Evolutionary conservation across 306 rosid genomes (phyloP), one percentile per base, ranked within the genome.

Genomic region (Vigna mungo): DNA sequence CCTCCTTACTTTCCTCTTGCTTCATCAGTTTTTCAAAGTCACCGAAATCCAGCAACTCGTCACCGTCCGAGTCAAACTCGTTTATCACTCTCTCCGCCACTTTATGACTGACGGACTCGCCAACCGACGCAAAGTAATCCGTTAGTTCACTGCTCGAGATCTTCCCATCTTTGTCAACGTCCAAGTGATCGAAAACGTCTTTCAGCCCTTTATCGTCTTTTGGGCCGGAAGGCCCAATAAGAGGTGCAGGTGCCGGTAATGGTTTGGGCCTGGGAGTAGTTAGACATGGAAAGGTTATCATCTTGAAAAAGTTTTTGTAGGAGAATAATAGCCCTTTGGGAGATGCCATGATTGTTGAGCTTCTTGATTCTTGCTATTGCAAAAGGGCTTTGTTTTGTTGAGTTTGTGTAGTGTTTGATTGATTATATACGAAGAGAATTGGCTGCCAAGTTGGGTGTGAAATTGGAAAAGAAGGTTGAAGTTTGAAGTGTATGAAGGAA

Each of bases 111-210:
- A 87, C 72, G 32, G 72, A 43, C 58, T 90, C 96, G 0, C 88
- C 90, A 0, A 80, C 68, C 3, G 86, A 86, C 0, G 77, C 74
- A 21, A 88, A 77, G 58, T 90, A 90, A 4, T 89, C 81, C 15
- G 18, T 78, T 4, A 90, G 83, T 23, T 90, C 89, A 9, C 77
- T 77, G 66, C 88, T 0, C 0, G 92, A 88, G 49, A 88, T 86
- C 61, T 85, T 86, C 0, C 95, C 95, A 2, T 90, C 92, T 49
- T 80, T 82, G 74, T 90, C 78, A 4, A 64, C 27, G 23, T 88
- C 91, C 27, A 87, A 86, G 85, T 85, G 88, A 43, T 76, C 63
- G 25, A 88, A 88, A 44, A 89, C 87, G 32, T 67, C 71, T 39
- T 11, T 78, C 34, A 86, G 55, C 58, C 78, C 65, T 7, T 70